Percentiles rank a stretch among this genome's conserved stretches.
These are phyloP conservation scores for Cyclotella atomus DNA, from an alignment of 108 stramenopile genomes.

Conservation along the genomic window DNA sequence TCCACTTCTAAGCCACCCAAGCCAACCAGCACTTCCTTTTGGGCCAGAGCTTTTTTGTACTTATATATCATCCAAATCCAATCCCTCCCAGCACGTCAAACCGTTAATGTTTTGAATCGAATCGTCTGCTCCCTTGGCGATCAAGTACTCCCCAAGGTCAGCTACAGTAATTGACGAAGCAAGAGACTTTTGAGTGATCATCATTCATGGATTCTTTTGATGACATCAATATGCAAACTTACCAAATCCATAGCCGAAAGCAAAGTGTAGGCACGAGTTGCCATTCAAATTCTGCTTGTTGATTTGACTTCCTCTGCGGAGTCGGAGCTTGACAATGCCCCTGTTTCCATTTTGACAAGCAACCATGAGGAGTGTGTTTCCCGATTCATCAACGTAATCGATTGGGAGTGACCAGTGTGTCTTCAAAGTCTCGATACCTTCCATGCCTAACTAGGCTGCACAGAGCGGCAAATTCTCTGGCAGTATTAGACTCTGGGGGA, in stretches of 20 bases:
- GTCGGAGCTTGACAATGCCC: conserved; percentile 69
- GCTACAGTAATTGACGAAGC: neutral
- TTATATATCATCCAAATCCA: conserved; percentile 40
- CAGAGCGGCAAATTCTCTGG: conserved; percentile 58
- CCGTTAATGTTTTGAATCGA: conserved; percentile 65
- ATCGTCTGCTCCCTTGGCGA: conserved; percentile 75
- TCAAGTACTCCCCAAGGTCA: conserved; percentile 69
- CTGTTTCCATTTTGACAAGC: conserved; percentile 77
- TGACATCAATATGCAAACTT: neutral
- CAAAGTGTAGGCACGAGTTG: conserved; percentile 70
- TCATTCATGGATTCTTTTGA: neutral
- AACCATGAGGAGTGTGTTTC: conserved; percentile 65
- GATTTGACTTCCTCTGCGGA: conserved; percentile 69
- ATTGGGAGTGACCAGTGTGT: conserved; percentile 65
- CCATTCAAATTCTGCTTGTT: conserved; percentile 70
- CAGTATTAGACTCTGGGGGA: conserved; percentile 43
- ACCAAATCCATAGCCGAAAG: conserved; percentile 70
- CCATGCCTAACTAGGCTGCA: conserved; percentile 55
- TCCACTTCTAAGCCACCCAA: too few species aligned
- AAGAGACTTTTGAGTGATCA: neutral
- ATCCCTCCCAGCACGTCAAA: conserved; percentile 77
- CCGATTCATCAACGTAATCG: conserved; percentile 69
- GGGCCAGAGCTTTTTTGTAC: too few species aligned
- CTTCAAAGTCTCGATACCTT: conserved; percentile 63
- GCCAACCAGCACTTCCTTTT: too few species aligned